Base-by-base conservation (phyloP, 2,329 filamentous ascomycete species). In the Aspergillus felis region DNA sequence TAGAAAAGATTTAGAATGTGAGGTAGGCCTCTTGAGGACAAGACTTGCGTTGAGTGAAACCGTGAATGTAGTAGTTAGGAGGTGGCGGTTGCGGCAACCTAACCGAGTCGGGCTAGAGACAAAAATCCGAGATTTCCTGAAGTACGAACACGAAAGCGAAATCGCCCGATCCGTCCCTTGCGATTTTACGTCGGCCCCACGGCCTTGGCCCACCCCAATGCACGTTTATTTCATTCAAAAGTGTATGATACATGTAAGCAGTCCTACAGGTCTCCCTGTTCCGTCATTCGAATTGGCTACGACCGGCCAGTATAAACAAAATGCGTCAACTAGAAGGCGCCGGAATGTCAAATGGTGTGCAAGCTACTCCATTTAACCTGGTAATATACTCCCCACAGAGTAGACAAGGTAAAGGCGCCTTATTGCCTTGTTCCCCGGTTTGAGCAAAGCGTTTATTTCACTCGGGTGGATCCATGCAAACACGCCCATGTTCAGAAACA, bases 401-500 rank as follows among this genome's bases (percentile, higher is more conserved):
- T 53, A 3, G 49, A 55, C 10, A 41, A 20, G 2, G 38, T 41
- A 41, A 7, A 41, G 4, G 17, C n/a, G 17, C 38, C 38, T 17
- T 41, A 41, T 41, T 41, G 38, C 38, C 38, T 41, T 41, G 17
- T 41, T 41, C 4, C 38, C 38, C 17, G 38, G 38, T 41, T 41
- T 41, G 38, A 41, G 38, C 38, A 41, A 41, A 41, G 38, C 38
- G 7, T 41, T 41, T n/a, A 41, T 20, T n/a, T 41, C 38, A 41
- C 38, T 41, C 8, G 58, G 58, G 27, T 60, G 58, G n/a, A 35
- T 50, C n/a, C 55, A 20, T 2, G 44, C 50, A 46, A 60, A 48
- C 3, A 54, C 53, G 5, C 51, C 28, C 58, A 60, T 60, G 0
- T 46, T 51, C 25, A 61, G 41, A n/a, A 61, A 55, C 60, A 62